Conservation (phyloP, 345 rosid species). For the Salix koriyanagi region DNA sequence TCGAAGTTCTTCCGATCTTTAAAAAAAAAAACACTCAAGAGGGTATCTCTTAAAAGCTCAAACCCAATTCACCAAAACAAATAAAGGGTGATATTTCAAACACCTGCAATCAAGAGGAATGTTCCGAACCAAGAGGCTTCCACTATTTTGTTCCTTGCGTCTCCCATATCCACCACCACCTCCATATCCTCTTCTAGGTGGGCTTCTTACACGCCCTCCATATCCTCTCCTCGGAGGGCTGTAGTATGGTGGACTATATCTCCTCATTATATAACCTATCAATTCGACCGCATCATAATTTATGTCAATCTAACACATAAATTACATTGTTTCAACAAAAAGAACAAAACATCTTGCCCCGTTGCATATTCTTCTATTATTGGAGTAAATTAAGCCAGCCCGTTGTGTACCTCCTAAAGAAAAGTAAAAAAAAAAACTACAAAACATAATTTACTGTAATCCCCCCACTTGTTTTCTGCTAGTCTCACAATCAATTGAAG, state of each 20-base stretch:
- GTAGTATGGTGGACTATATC: slow-evolving; percentile 74
- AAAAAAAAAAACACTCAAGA: not conserved
- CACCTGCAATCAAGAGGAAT: slow-evolving; percentile 94
- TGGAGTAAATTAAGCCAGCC: not conserved
- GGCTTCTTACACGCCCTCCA: slow-evolving; percentile 72
- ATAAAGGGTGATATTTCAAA: not conserved
- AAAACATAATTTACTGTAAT: not conserved
- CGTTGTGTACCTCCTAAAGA: no score
- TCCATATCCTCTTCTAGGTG: slow-evolving; percentile 61
- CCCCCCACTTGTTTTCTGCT: not conserved
- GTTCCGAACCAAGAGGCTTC: slow-evolving; percentile 90
- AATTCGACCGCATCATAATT: not conserved
- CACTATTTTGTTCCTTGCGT: slow-evolving; percentile 61
- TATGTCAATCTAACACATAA: not conserved
- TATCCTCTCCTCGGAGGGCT: slow-evolving; percentile 95
- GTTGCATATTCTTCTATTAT: not conserved
- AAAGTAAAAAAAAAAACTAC: not conserved
- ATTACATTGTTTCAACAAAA: no score
- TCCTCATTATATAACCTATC: slow-evolving; percentile 53
- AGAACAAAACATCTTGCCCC: not conserved
- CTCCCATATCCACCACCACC: slow-evolving; percentile 68
- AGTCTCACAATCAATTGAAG: not conserved
- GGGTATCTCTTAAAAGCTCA: not conserved
- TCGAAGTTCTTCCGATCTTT: slow-evolving; percentile 88
- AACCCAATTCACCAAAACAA: not conserved